Evolutionary conservation across 2,329 filamentous ascomycete genomes (phyloP), one percentile per base, ranked within the genome.

Genomic region (Hypoxylon sp.): DNA sequence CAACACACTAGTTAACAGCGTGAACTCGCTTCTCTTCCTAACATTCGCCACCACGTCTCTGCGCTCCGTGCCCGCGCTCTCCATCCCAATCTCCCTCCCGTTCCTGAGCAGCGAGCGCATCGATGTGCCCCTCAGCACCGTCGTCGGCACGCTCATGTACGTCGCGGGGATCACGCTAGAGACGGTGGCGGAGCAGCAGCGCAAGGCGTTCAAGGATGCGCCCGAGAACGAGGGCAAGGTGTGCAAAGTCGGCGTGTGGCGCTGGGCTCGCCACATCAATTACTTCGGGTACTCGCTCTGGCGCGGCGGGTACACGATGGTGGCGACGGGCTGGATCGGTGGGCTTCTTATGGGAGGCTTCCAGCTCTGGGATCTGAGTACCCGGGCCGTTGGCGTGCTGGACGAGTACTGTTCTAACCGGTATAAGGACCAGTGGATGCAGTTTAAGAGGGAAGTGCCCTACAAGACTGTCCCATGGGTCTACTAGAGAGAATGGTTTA

Each of bases 101-200:
- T 39, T 61, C 32, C n/a, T 47, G 59, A 76, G 14, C 82, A 79
- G 65, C 39, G 6, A 2, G 6, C 19, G 74, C 70, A 21, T 76
- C 76, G 19, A 74, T n/a, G 52, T 77, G 7, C 73, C 75, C 7
- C 61, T 78, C 5, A 73, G 74, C 50, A 71, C 87, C 21, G 75
- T 85, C 16, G 74, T 86, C 11, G 87, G 87, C 7, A 72, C 79
- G 1, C 73, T 75, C 0, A 68, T 87, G 47, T 90, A 86, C 73
- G 73, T 77, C 3, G 69, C 81, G 3, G 88, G 88, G 8, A 80
- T 90, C 29, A 61, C 80, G 3, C 78, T 85, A 3, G 88, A 91
- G 76, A 81, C 84, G 4, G 70, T 83, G 2, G 80, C 85, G 0
- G 88, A 91, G 77, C 72, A 83, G 27, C 88, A 90, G 76, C 82